Base-by-base conservation (phyloP, 805 yeast species). In the Brettanomyces sp. region DNA sequence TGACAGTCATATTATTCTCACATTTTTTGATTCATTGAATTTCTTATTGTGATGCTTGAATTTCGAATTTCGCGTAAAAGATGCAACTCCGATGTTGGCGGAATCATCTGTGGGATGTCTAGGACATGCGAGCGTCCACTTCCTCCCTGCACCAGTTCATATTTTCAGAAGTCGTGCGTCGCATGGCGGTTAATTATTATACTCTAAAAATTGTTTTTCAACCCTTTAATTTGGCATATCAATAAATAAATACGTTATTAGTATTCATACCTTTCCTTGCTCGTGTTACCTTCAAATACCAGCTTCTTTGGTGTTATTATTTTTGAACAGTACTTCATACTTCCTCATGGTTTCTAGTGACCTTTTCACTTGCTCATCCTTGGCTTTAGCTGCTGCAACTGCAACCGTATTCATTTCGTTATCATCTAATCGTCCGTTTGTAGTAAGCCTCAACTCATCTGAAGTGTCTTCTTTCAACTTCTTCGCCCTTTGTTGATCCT, bases 351-450 rank as follows among this genome's bases (percentile, higher is more conserved):
- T 41, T 12, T 30, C 32, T 11, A n/a, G 5, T 39, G 32, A 28
- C 32, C 32, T 42, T 32, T 37, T 46, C 13, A 46, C 63, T 45
- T 69, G 71, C 42, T 66, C 52, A 64, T 70, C 52, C 59, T 66
- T 59, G 38, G 67, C 63, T n/a, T 57, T 57, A 48, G 76, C 77
- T 53, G 77, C 77, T 9, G 65, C 68, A 46, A 69, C 59, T 32
- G 68, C 67, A 12, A 56, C 59, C 38, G 54, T 57, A 30, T 49
- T 48, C 5, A 60, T 54, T 44, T 59, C 66, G 23, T 47, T 46
- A 7, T 57, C 58, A 12, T 50, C 49, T 22, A 55, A 43, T 21
- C 55, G 56, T 12, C 51, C 56, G 13, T 47, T 43, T 4, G 58
- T 46, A 43, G 56, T 61, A 47, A 51, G 55, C 37, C 44, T 49